Evolutionary conservation across 2,329 filamentous ascomycete genomes (phyloP).

Genomic region (Annulohypoxylon truncatum): DNA sequence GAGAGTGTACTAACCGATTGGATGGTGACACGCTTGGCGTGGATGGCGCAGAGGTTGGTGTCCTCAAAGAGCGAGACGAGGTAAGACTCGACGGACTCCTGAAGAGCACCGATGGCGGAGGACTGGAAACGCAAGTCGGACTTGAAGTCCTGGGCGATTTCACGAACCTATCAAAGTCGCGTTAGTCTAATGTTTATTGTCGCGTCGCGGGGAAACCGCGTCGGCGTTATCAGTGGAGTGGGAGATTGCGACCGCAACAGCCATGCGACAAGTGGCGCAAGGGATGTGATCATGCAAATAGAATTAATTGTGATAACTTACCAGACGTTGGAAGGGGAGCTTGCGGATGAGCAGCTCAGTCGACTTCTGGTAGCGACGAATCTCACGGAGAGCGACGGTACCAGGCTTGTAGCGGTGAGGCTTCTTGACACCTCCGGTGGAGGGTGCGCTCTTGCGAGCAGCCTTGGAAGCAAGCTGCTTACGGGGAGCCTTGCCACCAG

Average conservation of each 20-base stretch:
- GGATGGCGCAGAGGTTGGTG: constrained; percentile 98
- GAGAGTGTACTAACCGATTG: constrained; percentile 67
- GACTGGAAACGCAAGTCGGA: constrained; percentile 97
- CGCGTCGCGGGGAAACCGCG: constrained; percentile 24
- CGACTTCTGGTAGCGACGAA: constrained; percentile 97
- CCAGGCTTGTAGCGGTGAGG: constrained; percentile 90
- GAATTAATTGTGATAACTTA: constrained; percentile 52
- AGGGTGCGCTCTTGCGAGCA: constrained; percentile 96
- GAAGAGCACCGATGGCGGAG: constrained; percentile 94
- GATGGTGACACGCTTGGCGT: constrained; percentile 99
- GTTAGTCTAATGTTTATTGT: constrained; percentile 39
- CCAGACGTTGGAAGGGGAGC: constrained; percentile 96
- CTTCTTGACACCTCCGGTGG: constrained; percentile 97
- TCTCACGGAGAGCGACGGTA: constrained; percentile 98
- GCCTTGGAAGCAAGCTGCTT: constrained; percentile 99
- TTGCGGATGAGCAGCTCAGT: constrained; percentile 97
- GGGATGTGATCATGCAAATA: not conserved
- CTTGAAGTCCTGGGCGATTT: constrained; percentile 97
- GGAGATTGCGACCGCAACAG: not conserved
- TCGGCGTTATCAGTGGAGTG: not conserved
- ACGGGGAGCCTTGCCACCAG: constrained; percentile 80
- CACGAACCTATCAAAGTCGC: constrained; percentile 71
- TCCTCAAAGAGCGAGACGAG: constrained; percentile 98
- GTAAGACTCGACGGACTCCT: constrained; percentile 99
- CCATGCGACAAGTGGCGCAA: not conserved